Percentiles rank a stretch among this genome's conserved stretches.
These are phyloP conservation scores for Mimosa bimucronata DNA, from an alignment of 306 rosid species.

Conservation along the genomic window DNA sequence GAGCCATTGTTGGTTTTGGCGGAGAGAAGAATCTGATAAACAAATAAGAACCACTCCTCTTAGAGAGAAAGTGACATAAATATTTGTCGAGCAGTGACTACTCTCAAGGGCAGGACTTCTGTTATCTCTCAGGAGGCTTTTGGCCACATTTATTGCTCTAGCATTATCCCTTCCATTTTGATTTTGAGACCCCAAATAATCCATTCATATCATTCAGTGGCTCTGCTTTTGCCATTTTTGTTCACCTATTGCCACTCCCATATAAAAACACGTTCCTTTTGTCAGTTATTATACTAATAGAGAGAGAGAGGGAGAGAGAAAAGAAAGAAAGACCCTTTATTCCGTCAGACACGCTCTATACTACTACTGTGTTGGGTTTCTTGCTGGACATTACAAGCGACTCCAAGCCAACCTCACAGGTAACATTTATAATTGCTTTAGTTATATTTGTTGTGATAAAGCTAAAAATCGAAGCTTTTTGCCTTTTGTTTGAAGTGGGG, in stretches of 20 bases:
- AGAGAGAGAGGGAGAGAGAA: background rate
- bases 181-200: slow-evolving; percentile 42
- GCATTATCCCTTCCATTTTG: slow-evolving; percentile 63
- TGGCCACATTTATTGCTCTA: slow-evolving; percentile 69
- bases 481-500: slow-evolving; percentile 30
- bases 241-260: slow-evolving; percentile 54
- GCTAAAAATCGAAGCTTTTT: slow-evolving; percentile 30
- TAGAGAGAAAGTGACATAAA: slow-evolving; percentile 31
- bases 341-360: slow-evolving; percentile 41
- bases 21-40: slow-evolving; percentile 9
- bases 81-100: slow-evolving; percentile 22
- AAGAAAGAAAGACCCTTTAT: background rate
- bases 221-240: slow-evolving; percentile 55
- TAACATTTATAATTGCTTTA: slow-evolving; percentile 22
- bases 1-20: background rate
- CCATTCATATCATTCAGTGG: slow-evolving; percentile 80
- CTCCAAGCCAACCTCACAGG: slow-evolving; percentile 43
- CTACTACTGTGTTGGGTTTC: slow-evolving; percentile 25
- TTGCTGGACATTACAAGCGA: slow-evolving; percentile 17
- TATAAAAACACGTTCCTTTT: slow-evolving; percentile 31
- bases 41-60: slow-evolving; percentile 50
- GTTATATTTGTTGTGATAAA: slow-evolving; percentile 19
- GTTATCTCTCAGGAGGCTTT: slow-evolving; percentile 48
- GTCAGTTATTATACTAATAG: slow-evolving; percentile 26
- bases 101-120: slow-evolving; percentile 10